A percentile compares a stretch with the other conserved stretches of the same genome.
Evolutionary conservation across 345 rosid species (phyloP).

Genomic region (Viola odorata): DNA sequence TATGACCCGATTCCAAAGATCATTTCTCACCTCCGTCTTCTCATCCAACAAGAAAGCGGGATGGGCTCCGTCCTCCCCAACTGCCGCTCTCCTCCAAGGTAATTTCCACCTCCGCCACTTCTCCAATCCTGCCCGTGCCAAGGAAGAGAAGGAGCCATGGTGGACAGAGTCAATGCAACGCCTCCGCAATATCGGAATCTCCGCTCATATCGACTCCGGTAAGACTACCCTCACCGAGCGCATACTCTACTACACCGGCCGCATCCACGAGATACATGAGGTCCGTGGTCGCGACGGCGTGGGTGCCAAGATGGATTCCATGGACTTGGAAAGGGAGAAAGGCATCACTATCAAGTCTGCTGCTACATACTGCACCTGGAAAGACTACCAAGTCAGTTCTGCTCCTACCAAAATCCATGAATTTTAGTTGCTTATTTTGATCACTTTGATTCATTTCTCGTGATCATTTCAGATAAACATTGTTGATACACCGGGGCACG

Average conservation of each 20-base stretch:
- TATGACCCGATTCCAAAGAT: too few relatives aligned
- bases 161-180: constrained; percentile 96
- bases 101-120: constrained; percentile 38
- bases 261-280: constrained; percentile 98
- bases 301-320: constrained; percentile 98
- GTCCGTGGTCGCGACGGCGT: constrained; percentile 95
- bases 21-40: too few relatives aligned
- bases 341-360: constrained; percentile 99
- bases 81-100: constrained; percentile 52
- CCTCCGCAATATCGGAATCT: constrained; percentile 91
- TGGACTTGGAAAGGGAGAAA: constrained; percentile 97
- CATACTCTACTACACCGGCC: constrained; percentile 80
- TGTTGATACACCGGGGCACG: constrained; percentile 97
- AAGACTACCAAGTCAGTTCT: constrained; percentile 60
- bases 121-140: constrained; percentile 68
- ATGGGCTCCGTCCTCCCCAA: constrained; percentile 29
- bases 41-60: too few relatives aligned
- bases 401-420: background rate
- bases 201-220: constrained; percentile 97
- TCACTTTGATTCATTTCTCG: too few relatives aligned
- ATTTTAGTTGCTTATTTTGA: too few relatives aligned
- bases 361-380: constrained; percentile 97
- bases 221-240: constrained; percentile 97
- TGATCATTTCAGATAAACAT: constrained; percentile 60
- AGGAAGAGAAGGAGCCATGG: constrained; percentile 81